Conservation (phyloP, 2,329 filamentous ascomycete genomes). For the Tolypocladium paradoxum region DNA sequence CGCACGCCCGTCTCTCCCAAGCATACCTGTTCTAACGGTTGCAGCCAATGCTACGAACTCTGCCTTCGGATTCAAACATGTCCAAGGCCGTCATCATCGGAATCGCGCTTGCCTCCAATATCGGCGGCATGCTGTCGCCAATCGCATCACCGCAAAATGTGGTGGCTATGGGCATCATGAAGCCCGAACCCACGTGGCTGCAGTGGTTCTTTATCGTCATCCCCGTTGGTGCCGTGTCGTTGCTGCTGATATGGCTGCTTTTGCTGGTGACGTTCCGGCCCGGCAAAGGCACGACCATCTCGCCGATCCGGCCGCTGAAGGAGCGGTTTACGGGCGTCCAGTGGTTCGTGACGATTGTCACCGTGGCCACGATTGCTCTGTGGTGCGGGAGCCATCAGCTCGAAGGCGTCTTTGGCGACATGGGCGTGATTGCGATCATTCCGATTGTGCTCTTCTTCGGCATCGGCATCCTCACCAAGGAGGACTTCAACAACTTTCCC, state of each 20-base stretch:
- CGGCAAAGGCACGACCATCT: slow-evolving; percentile 74
- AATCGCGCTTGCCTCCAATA: slow-evolving; percentile 89
- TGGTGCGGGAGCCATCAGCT: slow-evolving; percentile 93
- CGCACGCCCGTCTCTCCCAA: slow-evolving; percentile 11
- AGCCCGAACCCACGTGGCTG: slow-evolving; percentile 81
- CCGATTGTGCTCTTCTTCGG: slow-evolving; percentile 95
- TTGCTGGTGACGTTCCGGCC: slow-evolving; percentile 80
- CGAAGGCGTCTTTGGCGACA: slow-evolving; percentile 82
- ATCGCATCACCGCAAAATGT: slow-evolving; percentile 98
- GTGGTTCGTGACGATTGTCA: slow-evolving; percentile 83
- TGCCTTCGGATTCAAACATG: slow-evolving; percentile 83
- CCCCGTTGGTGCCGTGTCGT: slow-evolving; percentile 81
- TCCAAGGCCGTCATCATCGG: slow-evolving; percentile 91
- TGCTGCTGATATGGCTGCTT: slow-evolving; percentile 80
- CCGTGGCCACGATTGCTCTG: slow-evolving; percentile 71
- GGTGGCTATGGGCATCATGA: slow-evolving; percentile 92
- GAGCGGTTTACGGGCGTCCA: slow-evolving; percentile 83
- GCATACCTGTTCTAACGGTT: slow-evolving; percentile 4
- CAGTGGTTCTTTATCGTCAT: slow-evolving; percentile 96
- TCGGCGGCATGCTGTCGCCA: slow-evolving; percentile 90
- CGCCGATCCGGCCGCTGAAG: slow-evolving; percentile 81
- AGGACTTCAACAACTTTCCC: slow-evolving; percentile 99
- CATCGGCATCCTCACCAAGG: slow-evolving; percentile 90
- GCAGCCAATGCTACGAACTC: slow-evolving; percentile 84
- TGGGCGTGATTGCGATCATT: slow-evolving; percentile 96